Conservation (phyloP, 2,329 filamentous ascomycete species). For the Epicoccum sorghinum region DNA sequence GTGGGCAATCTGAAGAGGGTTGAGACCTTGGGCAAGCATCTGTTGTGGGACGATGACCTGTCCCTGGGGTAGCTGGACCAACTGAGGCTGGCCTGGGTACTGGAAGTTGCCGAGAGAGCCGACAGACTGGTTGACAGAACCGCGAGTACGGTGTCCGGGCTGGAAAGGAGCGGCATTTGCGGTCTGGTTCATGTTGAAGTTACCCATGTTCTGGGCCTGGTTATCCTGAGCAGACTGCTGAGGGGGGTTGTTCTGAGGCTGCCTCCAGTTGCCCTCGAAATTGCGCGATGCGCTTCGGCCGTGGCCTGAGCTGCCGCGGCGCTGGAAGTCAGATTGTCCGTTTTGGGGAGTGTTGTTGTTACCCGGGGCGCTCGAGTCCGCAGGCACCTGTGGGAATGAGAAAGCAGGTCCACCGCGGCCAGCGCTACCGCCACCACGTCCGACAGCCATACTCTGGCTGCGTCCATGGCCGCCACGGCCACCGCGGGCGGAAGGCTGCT, state of each 20-base stretch:
- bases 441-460: slow-evolving; percentile 88
- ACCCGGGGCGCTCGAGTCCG: slow-evolving; percentile 50
- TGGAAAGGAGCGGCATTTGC: slow-evolving; percentile 78
- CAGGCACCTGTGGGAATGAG: slow-evolving; percentile 66
- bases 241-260: slow-evolving; percentile 65
- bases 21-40: slow-evolving; percentile 88
- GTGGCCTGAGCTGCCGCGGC: slow-evolving; percentile 80
- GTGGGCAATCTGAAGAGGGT: slow-evolving; percentile 85
- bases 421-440: slow-evolving; percentile 67
- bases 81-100: slow-evolving; percentile 83
- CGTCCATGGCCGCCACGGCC: slow-evolving; percentile 67
- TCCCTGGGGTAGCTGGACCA: slow-evolving; percentile 82
- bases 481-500: slow-evolving; percentile 45
- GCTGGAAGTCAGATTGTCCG: slow-evolving; percentile 68
- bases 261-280: slow-evolving; percentile 98
- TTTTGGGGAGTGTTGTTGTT: slow-evolving; percentile 50
- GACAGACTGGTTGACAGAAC: slow-evolving; percentile 83
- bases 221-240: slow-evolving; percentile 57
- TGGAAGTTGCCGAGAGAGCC: slow-evolving; percentile 85
- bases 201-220: slow-evolving; percentile 60
- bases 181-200: slow-evolving; percentile 74
- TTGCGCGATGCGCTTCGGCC: slow-evolving; percentile 85
- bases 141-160: slow-evolving; percentile 85
- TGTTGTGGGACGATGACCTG: slow-evolving; percentile 84
- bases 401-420: slow-evolving; percentile 73